Percentiles rank a stretch among this genome's conserved stretches.
phyloP scores from a whole-genome alignment of 1,284 basidiomycete genomes.

The Irpex sp. region DNA sequence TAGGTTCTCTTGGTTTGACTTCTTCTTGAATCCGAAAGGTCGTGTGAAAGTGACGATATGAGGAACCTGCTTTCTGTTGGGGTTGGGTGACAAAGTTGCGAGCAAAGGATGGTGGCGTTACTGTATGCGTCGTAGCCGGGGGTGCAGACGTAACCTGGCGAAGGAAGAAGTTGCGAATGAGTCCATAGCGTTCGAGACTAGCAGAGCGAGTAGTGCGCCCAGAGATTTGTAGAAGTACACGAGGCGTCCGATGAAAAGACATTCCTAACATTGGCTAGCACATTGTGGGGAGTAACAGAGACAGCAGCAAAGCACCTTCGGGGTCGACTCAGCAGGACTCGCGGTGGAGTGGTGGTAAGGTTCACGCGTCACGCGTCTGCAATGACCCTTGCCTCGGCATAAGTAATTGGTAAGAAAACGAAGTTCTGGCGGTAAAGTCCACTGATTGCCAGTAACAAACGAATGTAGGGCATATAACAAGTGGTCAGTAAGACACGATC shows the following conservation, averaged over 20 bases:
- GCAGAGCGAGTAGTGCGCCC: not conserved
- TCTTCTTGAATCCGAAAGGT: not conserved
- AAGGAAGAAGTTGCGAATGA: conserved; percentile 48
- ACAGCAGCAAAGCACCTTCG: not conserved
- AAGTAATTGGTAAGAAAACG: not conserved
- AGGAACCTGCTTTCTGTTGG: not conserved
- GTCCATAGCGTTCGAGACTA: conserved; percentile 43
- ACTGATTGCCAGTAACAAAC: not conserved
- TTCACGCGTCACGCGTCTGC: no score
- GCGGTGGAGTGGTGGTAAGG: no score
- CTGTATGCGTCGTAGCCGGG: not conserved
- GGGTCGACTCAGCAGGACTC: no score
- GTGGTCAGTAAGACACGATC: no score
- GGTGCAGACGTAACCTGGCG: conserved; percentile 26
- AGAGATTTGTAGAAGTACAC: not conserved
- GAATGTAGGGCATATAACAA: not conserved
- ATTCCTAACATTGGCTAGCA: not conserved
- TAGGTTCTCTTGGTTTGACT: not conserved
- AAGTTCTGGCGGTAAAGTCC: not conserved
- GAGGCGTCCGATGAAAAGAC: not conserved
- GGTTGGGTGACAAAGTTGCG: not conserved
- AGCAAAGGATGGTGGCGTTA: not conserved
- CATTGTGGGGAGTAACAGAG: not conserved
- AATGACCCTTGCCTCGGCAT: not conserved
- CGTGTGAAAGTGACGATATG: conserved; percentile 3